Evolutionary conservation across 164 flowering plant species (phyloP).

Genomic region (Buxus sempervirens): DNA sequence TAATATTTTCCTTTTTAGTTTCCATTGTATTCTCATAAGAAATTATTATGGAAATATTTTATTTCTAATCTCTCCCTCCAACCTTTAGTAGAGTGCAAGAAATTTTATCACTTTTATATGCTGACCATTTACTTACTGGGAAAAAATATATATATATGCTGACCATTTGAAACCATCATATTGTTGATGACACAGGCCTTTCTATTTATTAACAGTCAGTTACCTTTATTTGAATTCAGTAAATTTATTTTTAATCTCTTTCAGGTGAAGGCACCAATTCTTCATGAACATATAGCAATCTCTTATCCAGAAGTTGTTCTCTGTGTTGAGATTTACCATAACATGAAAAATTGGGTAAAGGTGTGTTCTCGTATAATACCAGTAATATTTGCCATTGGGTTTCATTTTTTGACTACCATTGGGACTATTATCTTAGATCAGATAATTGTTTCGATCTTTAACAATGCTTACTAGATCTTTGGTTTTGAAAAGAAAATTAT

Average conservation of each 20-base stretch:
- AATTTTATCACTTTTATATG: no score
- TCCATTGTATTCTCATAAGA: neutral
- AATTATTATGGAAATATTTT: neutral
- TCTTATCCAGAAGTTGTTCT: conserved; percentile 61
- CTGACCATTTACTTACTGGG: no score
- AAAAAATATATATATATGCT: no score
- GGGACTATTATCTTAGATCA: neutral
- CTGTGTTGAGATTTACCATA: conserved; percentile 68
- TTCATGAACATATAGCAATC: conserved; percentile 34
- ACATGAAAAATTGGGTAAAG: conserved; percentile 33
- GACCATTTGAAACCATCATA: no score
- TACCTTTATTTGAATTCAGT: neutral
- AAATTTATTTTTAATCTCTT: neutral
- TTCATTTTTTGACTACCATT: neutral
- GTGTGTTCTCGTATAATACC: conserved; percentile 20
- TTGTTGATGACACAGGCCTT: no score
- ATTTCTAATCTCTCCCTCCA: neutral
- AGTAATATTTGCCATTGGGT: neutral
- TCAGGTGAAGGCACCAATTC: conserved; percentile 42
- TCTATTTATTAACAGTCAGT: no score
- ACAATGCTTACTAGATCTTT: neutral
- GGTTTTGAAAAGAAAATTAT: neutral
- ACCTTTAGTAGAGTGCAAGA: no score
- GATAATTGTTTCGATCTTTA: neutral
- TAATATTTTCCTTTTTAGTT: no score